Percentiles rank a stretch among this genome's conserved stretches.
phyloP scores from a whole-genome alignment of 345 rosid genomes.

The Eucalyptus brandiana region DNA sequence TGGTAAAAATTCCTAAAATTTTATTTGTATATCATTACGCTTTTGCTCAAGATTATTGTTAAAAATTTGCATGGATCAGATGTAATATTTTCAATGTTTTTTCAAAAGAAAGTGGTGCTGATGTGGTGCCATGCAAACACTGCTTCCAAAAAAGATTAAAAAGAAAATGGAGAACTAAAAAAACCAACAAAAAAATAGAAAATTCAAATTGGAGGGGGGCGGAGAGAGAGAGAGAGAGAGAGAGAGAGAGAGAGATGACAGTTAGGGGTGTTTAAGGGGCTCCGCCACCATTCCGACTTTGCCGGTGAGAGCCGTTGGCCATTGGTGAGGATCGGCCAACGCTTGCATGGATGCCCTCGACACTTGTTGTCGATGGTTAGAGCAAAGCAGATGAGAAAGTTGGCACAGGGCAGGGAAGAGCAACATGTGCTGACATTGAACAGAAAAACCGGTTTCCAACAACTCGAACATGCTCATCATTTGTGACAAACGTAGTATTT shows the following conservation, averaged over 20 bases:
- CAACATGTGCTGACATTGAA: not conserved
- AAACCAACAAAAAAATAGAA: too few relatives aligned
- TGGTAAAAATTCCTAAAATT: not conserved
- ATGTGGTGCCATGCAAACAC: not conserved
- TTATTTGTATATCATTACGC: not conserved
- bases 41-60: not conserved
- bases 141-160: not conserved
- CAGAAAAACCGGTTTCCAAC: not conserved
- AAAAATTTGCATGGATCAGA: fast-evolving
- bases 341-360: not conserved
- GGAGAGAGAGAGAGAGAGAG: fast-evolving
- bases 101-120: too few relatives aligned
- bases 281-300: not conserved
- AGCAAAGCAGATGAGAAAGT: not conserved
- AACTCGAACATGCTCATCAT: not conserved
- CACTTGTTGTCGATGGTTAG: not conserved
- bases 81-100: too few relatives aligned
- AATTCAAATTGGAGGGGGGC: not conserved
- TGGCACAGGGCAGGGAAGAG: not conserved
- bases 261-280: not conserved
- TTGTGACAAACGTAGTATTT: not conserved
- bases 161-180: not conserved
- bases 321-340: not conserved
- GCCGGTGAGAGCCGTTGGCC: not conserved
- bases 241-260: too few relatives aligned